phyloP scores from a whole-genome alignment of 352 stramenopile genomes.

The Elongisporangium anandrum region DNA sequence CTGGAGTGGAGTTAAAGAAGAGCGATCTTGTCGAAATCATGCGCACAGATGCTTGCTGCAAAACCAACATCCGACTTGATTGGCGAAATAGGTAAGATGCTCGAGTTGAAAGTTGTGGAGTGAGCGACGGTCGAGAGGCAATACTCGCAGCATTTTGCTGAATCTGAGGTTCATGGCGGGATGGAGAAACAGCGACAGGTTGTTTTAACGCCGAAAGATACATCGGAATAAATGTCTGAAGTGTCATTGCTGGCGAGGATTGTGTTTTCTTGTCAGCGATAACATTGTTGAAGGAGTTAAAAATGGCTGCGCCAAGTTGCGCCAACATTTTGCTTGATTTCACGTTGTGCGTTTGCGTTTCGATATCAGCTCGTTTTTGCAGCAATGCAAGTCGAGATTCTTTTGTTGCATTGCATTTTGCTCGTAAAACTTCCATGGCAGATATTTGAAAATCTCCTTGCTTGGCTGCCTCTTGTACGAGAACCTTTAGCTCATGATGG shows the following conservation, averaged over 20 bases:
- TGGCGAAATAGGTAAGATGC: background rate
- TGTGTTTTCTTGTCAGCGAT: background rate
- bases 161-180: background rate
- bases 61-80: background rate
- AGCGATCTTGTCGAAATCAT: slow-evolving; percentile 2
- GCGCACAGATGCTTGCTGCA: slow-evolving; percentile 4
- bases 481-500: slow-evolving; percentile 24
- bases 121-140: background rate
- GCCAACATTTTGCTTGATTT: slow-evolving; percentile 18
- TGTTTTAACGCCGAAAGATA: slow-evolving; percentile 17
- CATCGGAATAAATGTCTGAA: slow-evolving; percentile 30
- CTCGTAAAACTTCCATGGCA: slow-evolving; percentile 29
- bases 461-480: slow-evolving; percentile 35
- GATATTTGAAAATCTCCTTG: slow-evolving; percentile 38
- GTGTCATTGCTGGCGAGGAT: slow-evolving; percentile 14
- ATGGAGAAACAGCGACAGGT: background rate
- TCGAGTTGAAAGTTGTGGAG: background rate
- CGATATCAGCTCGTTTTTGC: slow-evolving; percentile 10
- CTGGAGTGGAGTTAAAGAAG: slow-evolving; percentile 12
- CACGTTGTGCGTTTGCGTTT: slow-evolving; percentile 8
- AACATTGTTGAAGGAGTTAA: slow-evolving; percentile 34
- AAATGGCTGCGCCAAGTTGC: slow-evolving; percentile 28
- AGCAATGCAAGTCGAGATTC: slow-evolving; percentile 16
- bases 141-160: background rate
- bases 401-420: slow-evolving; percentile 16